Base-by-base conservation (phyloP, 805 yeast species). In the Kodamaea restingae region DNA sequence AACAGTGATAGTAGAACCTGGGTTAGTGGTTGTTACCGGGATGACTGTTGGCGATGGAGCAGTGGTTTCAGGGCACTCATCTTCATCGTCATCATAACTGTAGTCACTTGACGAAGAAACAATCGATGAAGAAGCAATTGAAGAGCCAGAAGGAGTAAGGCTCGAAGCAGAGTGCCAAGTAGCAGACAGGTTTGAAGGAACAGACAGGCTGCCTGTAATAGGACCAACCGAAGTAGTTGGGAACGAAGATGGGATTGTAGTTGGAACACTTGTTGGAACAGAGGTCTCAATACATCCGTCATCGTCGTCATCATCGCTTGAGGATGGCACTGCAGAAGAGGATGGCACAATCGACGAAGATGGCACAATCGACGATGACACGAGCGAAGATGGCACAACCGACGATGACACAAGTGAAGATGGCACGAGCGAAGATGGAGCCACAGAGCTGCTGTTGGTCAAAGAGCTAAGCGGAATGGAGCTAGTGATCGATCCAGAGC, bases 41-140 rank as follows among this genome's bases (percentile, higher is more conserved):
- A n/a, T n/a, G n/a, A n/a, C n/a, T n/a, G 31, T 27, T 30, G 40
- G 38, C 15, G 32, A 17, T 22, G 42, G 38, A 8, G 24, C 25
- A 20, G 31, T 33, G 27, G 42, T 34, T 18, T 31, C 37, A 15
- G 27, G 10, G 11, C 39, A 39, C 30, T 39, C 37, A 2, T 33
- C 38, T 14, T 39, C 41, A 8, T 39, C 41, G n/a, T 32, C 37
- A 18, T 32, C 41, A 15, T 18, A 33, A 15, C 28, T 15, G 22
- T 25, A 25, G 14, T 8, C 18, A 18, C 35, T 20, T 5, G 22
- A 20, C 8, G 22, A 6, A 6, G 22, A 8, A n/a, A n/a, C n/a
- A n/a, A n/a, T n/a, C n/a, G n/a, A n/a, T n/a, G n/a, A n/a, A n/a
- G n/a, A n/a, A n/a, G 36, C 14, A 32, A 18, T 15, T 10, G 40